Base-by-base conservation (phyloP, 805 yeast species). In the Barnettozyma sucrosica region DNA sequence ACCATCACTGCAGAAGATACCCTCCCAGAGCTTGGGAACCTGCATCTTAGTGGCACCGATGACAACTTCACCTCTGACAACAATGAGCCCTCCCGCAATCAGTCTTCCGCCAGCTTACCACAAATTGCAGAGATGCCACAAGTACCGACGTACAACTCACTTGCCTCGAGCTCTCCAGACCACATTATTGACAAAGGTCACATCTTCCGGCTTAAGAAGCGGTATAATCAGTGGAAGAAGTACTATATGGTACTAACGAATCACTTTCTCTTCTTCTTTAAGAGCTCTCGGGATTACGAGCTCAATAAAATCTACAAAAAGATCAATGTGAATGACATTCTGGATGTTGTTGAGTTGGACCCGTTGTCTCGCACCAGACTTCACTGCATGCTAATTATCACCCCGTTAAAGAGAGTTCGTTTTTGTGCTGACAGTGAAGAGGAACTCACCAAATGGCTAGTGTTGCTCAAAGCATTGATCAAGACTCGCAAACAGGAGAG, bases 291-390 rank as follows among this genome's bases (percentile, higher is more conserved):
- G 36, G 57, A 55, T 32, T 49, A 44, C 37, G 53, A 55, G n/a
- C 41, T 52, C 11, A 41, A 41, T 18, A 55, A 45, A 21, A 49
- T 53, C 37, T 56, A 58, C 49, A 69, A 72, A 51, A 50, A 60
- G 46, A 59, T 75, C 14, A 58, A 60, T 16, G 51, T 70, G 16
- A 55, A 58, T 5, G 68, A 71, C 23, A 53, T 76, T 14, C 55
- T 70, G 11, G 81, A 76, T 51, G 77, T 70, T 23, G 73, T 76
- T 30, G 81, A 77, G 52, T 55, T 76, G 25, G 81, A 77, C 47
- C 73, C 78, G 1, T 45, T 73, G 36, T 67, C 76, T 14, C 66
- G 64, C 46, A 57, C 72, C 19, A 74, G 70, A 51, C 52, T 51
- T 36, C 74, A 69, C 66, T 76, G 81, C 52, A 57, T 77, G 55